These are phyloP conservation scores for Isatis tinctoria DNA, from an alignment of 345 rosid genomes.

Conservation along the genomic window DNA sequence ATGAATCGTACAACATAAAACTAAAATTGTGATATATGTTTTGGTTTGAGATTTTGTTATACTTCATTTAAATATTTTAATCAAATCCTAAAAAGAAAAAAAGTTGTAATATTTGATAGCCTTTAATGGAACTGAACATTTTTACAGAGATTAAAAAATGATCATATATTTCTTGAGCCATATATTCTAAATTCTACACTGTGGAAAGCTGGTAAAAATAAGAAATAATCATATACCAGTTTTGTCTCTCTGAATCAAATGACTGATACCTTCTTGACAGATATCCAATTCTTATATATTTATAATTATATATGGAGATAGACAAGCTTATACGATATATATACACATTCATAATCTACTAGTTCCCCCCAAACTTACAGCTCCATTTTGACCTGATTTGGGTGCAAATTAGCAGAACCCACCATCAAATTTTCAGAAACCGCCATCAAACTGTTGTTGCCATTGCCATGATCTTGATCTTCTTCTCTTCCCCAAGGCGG, in stretches of 20 bases:
- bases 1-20: no score
- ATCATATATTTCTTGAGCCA: neutral
- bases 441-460: constrained; percentile 22
- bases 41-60: no score
- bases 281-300: constrained; percentile 22
- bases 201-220: neutral
- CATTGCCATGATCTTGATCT: constrained; percentile 65
- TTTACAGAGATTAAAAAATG: neutral
- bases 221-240: constrained; percentile 2
- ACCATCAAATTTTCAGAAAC: constrained; percentile 27
- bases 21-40: no score
- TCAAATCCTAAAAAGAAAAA: no score
- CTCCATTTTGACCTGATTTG: constrained; percentile 65
- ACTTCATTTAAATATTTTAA: no score
- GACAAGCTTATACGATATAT: constrained; percentile 28
- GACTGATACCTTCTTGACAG: constrained; percentile 14
- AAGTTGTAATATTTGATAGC: no score
- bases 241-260: constrained; percentile 28
- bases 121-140: neutral
- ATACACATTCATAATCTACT: constrained; percentile 24
- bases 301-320: constrained; percentile 8
- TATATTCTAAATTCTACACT: constrained; percentile 14
- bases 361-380: constrained; percentile 36
- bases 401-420: constrained; percentile 54
- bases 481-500: constrained; percentile 73